Base-by-base conservation (phyloP, 2,329 filamentous ascomycete species). In the Claviceps sp. region DNA sequence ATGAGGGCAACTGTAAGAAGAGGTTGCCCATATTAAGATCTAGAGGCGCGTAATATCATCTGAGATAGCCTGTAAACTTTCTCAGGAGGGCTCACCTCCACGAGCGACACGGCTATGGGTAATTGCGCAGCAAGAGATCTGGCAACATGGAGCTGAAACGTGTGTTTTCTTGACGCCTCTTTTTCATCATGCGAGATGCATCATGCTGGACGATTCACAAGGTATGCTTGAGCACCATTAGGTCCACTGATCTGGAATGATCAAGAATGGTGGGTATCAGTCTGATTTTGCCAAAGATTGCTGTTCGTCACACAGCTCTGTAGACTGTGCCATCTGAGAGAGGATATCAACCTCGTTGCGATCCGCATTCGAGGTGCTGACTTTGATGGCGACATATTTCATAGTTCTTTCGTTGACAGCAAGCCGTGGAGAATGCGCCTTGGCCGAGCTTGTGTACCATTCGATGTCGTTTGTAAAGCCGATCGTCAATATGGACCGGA, bases 401-500 rank as follows among this genome's bases (percentile, higher is more conserved):
- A 5, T 26, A 6, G 24, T 26, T 26, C 4, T 26, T 26, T 26
- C 24, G 24, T 26, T 6, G 24, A 26, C 6, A 26, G 24, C 24
- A 7, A 26, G 24, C 24, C 24, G 24, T 26, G 24, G 24, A 26
- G 24, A 26, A 26, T 26, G 24, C 5, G 24, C 24, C 24, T 6
- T 26, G 24, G 24, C 24, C 24, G 24, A 26, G 24, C 24, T 26
- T 26, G 24, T 26, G 24, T 26, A 26, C 24, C 1, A 26, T 6
- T 26, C 62, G 60, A 54, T 74, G 74, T 19, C 68, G 64, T 52
- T 65, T 53, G 52, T 71, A 4, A 26, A 50, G 70, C 1, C 54
- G 56, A 44, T 74, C 66, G 13, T 67, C 68, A 5, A 75, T 60
- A 38, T 60, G 63, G 6, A 70, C 62, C 7, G 71, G 70, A 58